phyloP scores from a whole-genome alignment of 2,329 filamentous ascomycete species.

The Parasarocladium wereldwijsianum region DNA sequence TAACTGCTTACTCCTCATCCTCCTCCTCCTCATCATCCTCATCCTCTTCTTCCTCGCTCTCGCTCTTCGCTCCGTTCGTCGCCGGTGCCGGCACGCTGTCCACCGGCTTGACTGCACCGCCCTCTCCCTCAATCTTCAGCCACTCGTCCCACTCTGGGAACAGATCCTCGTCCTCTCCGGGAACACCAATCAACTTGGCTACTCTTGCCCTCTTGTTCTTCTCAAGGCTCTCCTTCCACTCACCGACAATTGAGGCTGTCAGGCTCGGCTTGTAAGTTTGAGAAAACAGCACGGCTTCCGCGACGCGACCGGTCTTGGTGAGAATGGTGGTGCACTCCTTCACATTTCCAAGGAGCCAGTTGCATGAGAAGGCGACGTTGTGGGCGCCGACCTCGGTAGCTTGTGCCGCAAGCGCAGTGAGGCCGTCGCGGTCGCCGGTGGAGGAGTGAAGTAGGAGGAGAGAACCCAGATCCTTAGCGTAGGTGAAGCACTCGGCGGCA shows the following conservation, averaged over 20 bases:
- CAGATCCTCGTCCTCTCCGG: slow-evolving; percentile 69
- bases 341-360: slow-evolving; percentile 77
- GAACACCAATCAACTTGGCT: slow-evolving; percentile 67
- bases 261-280: slow-evolving; percentile 90
- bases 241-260: slow-evolving; percentile 48
- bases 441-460: slow-evolving; percentile 79
- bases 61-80: slow-evolving; percentile 11
- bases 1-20: slow-evolving; percentile 1
- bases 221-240: slow-evolving; percentile 77
- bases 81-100: slow-evolving; percentile 5
- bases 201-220: slow-evolving; percentile 77
- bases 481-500: slow-evolving; percentile 83
- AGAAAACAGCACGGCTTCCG: slow-evolving; percentile 81
- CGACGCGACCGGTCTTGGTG: slow-evolving; percentile 59
- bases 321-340: slow-evolving; percentile 70
- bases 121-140: slow-evolving; percentile 64
- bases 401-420: slow-evolving; percentile 56
- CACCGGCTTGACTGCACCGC: slow-evolving; percentile 22
- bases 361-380: slow-evolving; percentile 83
- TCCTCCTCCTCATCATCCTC: slow-evolving; percentile 5
- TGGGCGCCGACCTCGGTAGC: slow-evolving; percentile 66
- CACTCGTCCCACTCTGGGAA: slow-evolving; percentile 97
- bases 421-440: slow-evolving; percentile 62
- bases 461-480: slow-evolving; percentile 82
- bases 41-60: slow-evolving; percentile 10